Base-by-base conservation (phyloP, 108 stramenopile genomes). In the Skeletonema marinoi region DNA sequence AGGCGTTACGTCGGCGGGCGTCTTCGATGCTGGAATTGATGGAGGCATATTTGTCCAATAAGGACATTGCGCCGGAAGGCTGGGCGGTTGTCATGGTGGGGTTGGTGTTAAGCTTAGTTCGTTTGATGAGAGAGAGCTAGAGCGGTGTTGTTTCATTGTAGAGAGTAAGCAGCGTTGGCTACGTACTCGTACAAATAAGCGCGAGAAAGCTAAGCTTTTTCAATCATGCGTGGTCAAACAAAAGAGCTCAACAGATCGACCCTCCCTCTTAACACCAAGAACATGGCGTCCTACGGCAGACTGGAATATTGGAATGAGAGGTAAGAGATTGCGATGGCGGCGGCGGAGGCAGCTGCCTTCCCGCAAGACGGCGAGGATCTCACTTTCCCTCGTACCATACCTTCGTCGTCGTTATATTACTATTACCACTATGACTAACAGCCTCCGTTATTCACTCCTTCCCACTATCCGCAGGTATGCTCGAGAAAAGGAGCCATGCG, bases 21-120 rank as follows among this genome's bases (percentile, higher is more conserved):
- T 78, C 73, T 50, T 83, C 82, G 64, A 83, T 83, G 73, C 71
- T 70, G 8, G 74, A 32, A 59, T 83, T 83, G 63, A 83, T 83
- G 48, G 71, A 44, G 12, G 82, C 73, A 63, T 83, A 83, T 66
- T 83, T 83, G 68, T 83, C 82, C 38, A 83, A 66, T 35, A 83
- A 67, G 68, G 82, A 83, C 82, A 83, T 77, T 44, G 82, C 76
- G 12, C 82, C 82, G 2, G 76, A 71, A 36, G 21, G 48, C 62
- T 66, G 4, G 46, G 65, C 31, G 13, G 38, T 64, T 6, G 41
- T 4, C 3, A 12, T 3, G 12, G 4, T 33, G 6, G 60, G 0
- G 19, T 19, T 16, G 60, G 8, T n/a, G n/a, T n/a, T n/a, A n/a
- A n/a, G n/a, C n/a, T n/a, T n/a, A n/a, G n/a, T n/a, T n/a, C n/a